These are phyloP conservation scores for Moringa oleifera DNA, from an alignment of 345 rosid species.

Conservation along the genomic window DNA sequence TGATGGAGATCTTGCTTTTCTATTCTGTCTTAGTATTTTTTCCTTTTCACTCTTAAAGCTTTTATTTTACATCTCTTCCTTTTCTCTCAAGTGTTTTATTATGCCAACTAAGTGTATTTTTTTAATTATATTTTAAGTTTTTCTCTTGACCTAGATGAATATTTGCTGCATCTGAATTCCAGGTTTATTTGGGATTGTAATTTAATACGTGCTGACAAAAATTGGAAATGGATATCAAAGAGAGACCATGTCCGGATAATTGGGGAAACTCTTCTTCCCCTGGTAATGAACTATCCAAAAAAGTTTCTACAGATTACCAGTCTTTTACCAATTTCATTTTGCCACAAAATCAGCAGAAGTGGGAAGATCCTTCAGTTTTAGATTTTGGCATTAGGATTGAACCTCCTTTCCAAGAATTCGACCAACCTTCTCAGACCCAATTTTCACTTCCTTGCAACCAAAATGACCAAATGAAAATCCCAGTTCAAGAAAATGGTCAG, in stretches of 20 bases:
- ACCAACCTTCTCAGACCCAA: slow-evolving; percentile 24
- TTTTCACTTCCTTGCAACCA: slow-evolving; percentile 22
- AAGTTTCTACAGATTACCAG: slow-evolving; percentile 23
- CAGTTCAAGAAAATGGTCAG: slow-evolving; percentile 23
- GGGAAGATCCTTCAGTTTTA: slow-evolving; percentile 55
- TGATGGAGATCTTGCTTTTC: neutral
- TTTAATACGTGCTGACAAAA: slow-evolving; percentile 11
- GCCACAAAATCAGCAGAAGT: slow-evolving; percentile 42
- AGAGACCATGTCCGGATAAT: slow-evolving; percentile 33
- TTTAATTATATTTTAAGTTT: neutral
- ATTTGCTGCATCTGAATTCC: neutral
- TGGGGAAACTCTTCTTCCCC: slow-evolving; percentile 51
- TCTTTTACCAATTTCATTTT: slow-evolving; percentile 30
- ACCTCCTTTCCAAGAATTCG: slow-evolving; percentile 40
- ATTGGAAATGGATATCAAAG: slow-evolving; percentile 52
- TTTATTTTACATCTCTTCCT: too few relatives aligned
- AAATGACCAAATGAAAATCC: slow-evolving; percentile 30
- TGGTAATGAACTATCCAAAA: slow-evolving; percentile 27
- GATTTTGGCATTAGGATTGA: slow-evolving; percentile 42
- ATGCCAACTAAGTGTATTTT: neutral
- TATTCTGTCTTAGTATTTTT: too few relatives aligned
- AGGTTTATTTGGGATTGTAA: neutral
- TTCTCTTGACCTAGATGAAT: slow-evolving; percentile 13
- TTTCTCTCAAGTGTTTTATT: too few relatives aligned
- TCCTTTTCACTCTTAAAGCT: too few relatives aligned